phyloP scores from a whole-genome alignment of 2,329 filamentous ascomycete species.

The Stachybotrys echinatus region DNA sequence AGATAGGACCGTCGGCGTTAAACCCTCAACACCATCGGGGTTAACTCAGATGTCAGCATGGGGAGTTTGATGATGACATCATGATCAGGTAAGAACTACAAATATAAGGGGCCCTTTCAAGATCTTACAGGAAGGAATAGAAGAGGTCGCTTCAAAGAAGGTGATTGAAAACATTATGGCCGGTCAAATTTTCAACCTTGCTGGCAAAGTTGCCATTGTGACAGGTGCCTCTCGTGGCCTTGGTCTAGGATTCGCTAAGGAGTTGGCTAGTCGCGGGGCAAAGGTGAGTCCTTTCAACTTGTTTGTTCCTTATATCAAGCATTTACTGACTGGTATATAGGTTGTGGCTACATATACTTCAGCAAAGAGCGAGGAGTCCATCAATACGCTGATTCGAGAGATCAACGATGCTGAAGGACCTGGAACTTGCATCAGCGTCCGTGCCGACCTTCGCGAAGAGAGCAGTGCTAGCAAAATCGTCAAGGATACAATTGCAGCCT shows the following conservation, averaged over 20 bases:
- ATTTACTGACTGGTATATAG: slow-evolving; percentile 4
- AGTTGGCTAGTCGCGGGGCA: slow-evolving; percentile 14
- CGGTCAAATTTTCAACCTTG: not conserved
- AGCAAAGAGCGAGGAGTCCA: slow-evolving; percentile 5
- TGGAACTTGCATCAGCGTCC: slow-evolving; percentile 8
- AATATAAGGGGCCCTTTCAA: too few species aligned
- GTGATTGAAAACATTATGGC: not conserved
- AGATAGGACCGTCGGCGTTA: too few species aligned
- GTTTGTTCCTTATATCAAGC: not conserved
- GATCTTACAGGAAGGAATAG: too few species aligned
- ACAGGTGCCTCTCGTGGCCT: slow-evolving; percentile 17
- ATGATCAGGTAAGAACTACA: too few species aligned
- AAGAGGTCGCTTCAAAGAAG: not conserved
- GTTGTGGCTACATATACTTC: slow-evolving; percentile 14
- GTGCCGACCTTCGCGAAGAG: slow-evolving; percentile 14
- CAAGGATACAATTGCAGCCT: slow-evolving; percentile 13
- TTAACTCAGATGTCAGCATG: too few species aligned
- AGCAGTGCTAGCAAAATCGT: slow-evolving; percentile 24
- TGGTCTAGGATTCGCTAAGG: slow-evolving; percentile 14
- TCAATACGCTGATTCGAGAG: slow-evolving; percentile 7
- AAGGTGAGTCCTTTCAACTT: slow-evolving; percentile 9
- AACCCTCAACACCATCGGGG: too few species aligned
- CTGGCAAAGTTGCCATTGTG: slow-evolving; percentile 14
- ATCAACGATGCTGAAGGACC: slow-evolving; percentile 6
- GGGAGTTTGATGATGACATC: too few species aligned